Conservation (phyloP, 345 rosid species). For the Mangifera indica region DNA sequence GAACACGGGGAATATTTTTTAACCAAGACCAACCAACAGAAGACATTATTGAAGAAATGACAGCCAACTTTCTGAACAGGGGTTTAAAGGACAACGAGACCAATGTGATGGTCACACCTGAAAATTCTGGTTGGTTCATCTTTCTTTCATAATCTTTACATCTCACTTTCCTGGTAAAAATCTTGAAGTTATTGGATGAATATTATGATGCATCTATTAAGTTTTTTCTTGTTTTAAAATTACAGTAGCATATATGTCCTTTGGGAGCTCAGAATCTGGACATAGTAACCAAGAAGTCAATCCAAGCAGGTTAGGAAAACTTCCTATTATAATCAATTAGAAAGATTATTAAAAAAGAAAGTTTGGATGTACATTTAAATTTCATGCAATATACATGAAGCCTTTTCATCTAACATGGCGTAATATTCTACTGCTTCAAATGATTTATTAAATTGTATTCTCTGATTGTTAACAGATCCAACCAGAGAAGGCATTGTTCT, state of each 20-base stretch:
- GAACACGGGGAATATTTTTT: constrained; percentile 26
- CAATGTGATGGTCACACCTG: constrained; percentile 44
- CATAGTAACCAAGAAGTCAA: constrained; percentile 38
- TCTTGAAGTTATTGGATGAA: background rate
- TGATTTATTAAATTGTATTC: constrained; percentile 5
- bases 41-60: constrained; percentile 34
- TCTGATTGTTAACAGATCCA: constrained; percentile 40
- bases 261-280: constrained; percentile 72
- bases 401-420: background rate
- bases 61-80: constrained; percentile 35
- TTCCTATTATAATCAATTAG: background rate
- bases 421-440: constrained; percentile 3
- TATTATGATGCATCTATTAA: background rate
- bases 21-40: constrained; percentile 31
- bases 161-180: constrained; percentile 11
- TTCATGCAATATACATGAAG: background rate
- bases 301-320: constrained; percentile 39
- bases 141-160: background rate
- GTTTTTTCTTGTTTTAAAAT: constrained; percentile 17
- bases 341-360: background rate
- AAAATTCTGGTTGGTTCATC: constrained; percentile 49
- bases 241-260: constrained; percentile 57
- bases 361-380: background rate
- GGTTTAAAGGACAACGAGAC: constrained; percentile 30
- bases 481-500: constrained; percentile 49